Conservation (phyloP, 2,329 filamentous ascomycete genomes). For the Cordyceps javanica region DNA sequence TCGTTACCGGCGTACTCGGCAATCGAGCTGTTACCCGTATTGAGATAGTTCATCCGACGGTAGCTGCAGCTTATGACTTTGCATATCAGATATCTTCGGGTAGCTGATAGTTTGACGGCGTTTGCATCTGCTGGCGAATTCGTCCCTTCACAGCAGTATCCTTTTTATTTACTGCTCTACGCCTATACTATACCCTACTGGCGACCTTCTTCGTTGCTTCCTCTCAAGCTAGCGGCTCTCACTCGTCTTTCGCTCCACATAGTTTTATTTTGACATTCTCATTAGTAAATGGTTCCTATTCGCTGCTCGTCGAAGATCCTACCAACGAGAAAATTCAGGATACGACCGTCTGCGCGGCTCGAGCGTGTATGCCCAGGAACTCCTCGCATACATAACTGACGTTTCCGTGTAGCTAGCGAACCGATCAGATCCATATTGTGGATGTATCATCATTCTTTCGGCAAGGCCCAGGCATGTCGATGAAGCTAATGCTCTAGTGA, state of each 20-base stretch:
- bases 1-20: conserved; percentile 14
- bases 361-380: neutral
- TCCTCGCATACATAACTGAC: neutral
- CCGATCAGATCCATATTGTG: neutral
- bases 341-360: neutral
- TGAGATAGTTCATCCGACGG: conserved; percentile 10
- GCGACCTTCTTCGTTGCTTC: no score
- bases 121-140: no score
- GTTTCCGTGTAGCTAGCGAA: neutral
- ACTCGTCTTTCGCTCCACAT: no score
- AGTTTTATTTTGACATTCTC: no score
- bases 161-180: no score
- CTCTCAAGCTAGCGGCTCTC: no score
- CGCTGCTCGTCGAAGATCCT: no score
- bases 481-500: neutral
- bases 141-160: no score
- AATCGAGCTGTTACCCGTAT: conserved; percentile 11
- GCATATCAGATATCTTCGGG: neutral
- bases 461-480: neutral
- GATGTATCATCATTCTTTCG: neutral
- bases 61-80: neutral
- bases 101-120: no score
- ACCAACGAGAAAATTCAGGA: neutral
- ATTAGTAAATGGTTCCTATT: no score
- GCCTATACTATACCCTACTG: no score